A percentile compares a stretch with the other conserved stretches of the same genome.
These are phyloP conservation scores for Entrophospora sp. DNA, from an alignment of 192 early-diverging fungal species.

Conservation along the genomic window DNA sequence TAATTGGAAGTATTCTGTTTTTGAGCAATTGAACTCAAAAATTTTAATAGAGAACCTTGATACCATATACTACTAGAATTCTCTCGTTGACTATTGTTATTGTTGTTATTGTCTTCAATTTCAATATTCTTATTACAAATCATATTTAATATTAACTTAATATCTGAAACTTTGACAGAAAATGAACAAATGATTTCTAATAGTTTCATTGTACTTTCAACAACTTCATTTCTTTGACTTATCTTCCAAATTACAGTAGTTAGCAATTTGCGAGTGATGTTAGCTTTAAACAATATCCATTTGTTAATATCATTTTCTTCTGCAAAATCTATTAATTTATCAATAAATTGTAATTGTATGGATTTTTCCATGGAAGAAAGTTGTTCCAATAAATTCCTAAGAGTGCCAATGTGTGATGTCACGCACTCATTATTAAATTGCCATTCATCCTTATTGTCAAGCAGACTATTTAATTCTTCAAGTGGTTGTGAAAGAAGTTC, in stretches of 20 bases:
- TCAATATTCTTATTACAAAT: slow-evolving; percentile 17
- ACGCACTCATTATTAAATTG: too few relatives aligned
- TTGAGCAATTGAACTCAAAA: slow-evolving; percentile 19
- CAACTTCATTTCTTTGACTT: neutral
- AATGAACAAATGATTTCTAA: slow-evolving; percentile 15
- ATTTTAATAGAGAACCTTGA: slow-evolving; percentile 14
- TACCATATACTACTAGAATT: neutral
- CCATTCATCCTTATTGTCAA: too few relatives aligned
- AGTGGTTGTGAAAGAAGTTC: too few relatives aligned
- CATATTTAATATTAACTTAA: slow-evolving; percentile 16
- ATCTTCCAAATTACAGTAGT: neutral
- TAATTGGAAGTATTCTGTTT: slow-evolving; percentile 17
- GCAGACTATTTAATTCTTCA: too few relatives aligned
- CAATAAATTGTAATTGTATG: neutral
- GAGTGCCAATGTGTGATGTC: too few relatives aligned
- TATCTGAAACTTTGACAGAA: slow-evolving; percentile 18
- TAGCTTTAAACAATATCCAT: slow-evolving; percentile 14
- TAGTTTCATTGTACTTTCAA: slow-evolving; percentile 9
- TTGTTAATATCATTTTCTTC: slow-evolving; percentile 21
- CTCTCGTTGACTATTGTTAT: neutral
- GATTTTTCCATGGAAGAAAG: slow-evolving; percentile 7
- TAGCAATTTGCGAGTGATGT: neutral
- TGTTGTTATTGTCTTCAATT: neutral
- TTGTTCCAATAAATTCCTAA: too few relatives aligned
- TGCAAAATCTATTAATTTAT: neutral